Evolutionary conservation across 2,329 filamentous ascomycete species (phyloP).

Genomic region (Phaeophleospora eucalypticola): DNA sequence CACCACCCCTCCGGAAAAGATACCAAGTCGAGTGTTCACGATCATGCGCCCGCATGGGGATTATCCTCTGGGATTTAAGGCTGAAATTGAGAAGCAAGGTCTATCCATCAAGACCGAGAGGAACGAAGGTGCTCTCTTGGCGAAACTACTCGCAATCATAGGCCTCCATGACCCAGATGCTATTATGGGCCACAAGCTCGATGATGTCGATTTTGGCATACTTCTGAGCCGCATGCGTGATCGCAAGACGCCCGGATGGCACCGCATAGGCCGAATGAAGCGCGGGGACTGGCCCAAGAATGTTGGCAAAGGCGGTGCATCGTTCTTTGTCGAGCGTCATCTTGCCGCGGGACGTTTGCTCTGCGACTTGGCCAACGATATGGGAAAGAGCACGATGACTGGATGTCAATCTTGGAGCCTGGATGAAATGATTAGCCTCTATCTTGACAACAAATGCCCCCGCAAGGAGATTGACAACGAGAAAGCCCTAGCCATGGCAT

Average conservation of each 20-base stretch:
- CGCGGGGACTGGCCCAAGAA: conserved; percentile 81
- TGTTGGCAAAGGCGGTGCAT: conserved; percentile 79
- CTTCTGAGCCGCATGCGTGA: conserved; percentile 81
- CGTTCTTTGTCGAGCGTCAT: conserved; percentile 89
- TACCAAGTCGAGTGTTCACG: conserved; percentile 88
- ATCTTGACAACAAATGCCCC: conserved; percentile 67
- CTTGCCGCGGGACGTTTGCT: conserved; percentile 83
- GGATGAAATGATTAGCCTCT: conserved; percentile 94
- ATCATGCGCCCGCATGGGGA: conserved; percentile 76
- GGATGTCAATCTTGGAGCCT: conserved; percentile 98
- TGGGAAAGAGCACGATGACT: conserved; percentile 93
- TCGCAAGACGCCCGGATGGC: conserved; percentile 91
- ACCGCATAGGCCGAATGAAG: conserved; percentile 81
- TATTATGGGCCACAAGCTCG: conserved; percentile 88
- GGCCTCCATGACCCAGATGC: conserved; percentile 89
- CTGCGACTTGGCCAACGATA: conserved; percentile 92
- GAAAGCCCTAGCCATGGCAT: conserved; percentile 73
- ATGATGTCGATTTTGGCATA: conserved; percentile 93
- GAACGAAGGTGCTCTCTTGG: conserved; percentile 78
- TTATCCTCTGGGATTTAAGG: conserved; percentile 85
- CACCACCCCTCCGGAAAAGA: conserved; percentile 80
- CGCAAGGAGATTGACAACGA: conserved; percentile 88
- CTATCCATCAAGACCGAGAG: conserved; percentile 77
- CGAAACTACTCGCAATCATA: conserved; percentile 83
- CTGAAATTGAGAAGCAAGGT: conserved; percentile 66